These are phyloP conservation scores for Verticillium dahliae DNA, from an alignment of 2,329 filamentous ascomycete species.

Conservation along the genomic window DNA sequence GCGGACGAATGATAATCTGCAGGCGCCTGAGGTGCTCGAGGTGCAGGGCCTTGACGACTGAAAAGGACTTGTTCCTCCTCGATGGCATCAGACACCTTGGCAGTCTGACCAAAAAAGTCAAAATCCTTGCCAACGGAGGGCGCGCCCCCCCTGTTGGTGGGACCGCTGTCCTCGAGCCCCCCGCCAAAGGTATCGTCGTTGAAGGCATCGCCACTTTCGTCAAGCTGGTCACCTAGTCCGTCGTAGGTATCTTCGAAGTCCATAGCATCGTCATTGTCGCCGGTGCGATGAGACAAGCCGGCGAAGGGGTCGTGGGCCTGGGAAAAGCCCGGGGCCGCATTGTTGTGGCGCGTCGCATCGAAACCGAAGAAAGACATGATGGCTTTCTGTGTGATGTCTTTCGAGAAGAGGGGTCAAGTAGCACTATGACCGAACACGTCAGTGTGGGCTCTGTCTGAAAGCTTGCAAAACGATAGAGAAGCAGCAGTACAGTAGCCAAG, in stretches of 20 bases:
- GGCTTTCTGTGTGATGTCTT: not conserved
- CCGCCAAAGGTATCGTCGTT: conserved; percentile 90
- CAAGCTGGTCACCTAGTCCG: conserved; percentile 81
- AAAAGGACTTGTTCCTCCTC: conserved; percentile 87
- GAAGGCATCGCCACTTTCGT: conserved; percentile 88
- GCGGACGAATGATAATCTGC: not conserved
- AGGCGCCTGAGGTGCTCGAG: conserved; percentile 20
- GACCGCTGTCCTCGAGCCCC: conserved; percentile 33
- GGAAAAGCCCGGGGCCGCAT: conserved; percentile 71
- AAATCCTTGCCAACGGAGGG: conserved; percentile 80
- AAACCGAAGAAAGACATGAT: conserved; percentile 91
- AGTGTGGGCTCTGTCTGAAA: not conserved
- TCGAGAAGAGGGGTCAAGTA: conserved; percentile 1
- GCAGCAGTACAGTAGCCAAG: not conserved
- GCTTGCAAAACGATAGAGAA: not conserved
- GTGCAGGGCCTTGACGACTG: conserved; percentile 49
- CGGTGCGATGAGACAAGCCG: conserved; percentile 60
- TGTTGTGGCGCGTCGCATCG: conserved; percentile 64
- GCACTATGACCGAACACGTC: conserved; percentile 5
- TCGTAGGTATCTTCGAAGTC: conserved; percentile 98
- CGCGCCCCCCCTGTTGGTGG: conserved; percentile 20
- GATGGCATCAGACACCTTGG: conserved; percentile 77
- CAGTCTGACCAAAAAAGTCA: conserved; percentile 92
- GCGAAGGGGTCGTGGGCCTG: conserved; percentile 82
- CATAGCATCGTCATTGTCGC: conserved; percentile 50